Evolutionary conservation across 495 filamentous ascomycete species (phyloP).

Genomic region (Neurospora terricola): DNA sequence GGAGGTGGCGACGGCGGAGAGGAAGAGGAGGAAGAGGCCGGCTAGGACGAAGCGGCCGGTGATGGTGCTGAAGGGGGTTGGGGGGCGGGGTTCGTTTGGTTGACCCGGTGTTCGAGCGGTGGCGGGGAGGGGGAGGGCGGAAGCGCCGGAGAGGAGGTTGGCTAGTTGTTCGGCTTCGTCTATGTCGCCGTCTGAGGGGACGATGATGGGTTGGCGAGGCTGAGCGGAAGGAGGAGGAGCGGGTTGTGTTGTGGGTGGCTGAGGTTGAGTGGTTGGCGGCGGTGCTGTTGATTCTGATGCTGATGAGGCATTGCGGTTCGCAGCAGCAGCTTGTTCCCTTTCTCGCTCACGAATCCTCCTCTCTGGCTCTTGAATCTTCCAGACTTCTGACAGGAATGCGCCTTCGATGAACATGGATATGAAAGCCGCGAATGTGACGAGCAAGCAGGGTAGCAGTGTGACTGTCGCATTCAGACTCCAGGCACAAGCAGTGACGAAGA

Average conservation of each 20-base stretch:
- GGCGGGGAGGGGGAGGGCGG: constrained; percentile 10
- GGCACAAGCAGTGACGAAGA: constrained; percentile 49
- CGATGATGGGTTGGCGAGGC: constrained; percentile 52
- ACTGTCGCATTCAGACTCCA: constrained; percentile 54
- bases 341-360: constrained; percentile 48
- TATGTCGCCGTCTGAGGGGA: constrained; percentile 77
- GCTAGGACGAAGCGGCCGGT: constrained; percentile 70
- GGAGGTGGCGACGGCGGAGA: constrained; percentile 63
- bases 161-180: constrained; percentile 43
- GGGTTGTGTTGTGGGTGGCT: constrained; percentile 20
- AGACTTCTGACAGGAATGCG: constrained; percentile 81
- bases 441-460: constrained; percentile 59
- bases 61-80: constrained; percentile 54
- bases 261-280: constrained; percentile 6
- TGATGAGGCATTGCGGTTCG: constrained; percentile 21
- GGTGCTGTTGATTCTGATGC: constrained; percentile 12
- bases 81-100: constrained; percentile 10
- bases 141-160: constrained; percentile 25
- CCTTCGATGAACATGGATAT: constrained; percentile 55
- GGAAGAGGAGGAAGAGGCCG: constrained; percentile 58
- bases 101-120: not conserved
- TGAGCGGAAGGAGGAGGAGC: constrained; percentile 47
- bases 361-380: constrained; percentile 78
- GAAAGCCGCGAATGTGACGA: constrained; percentile 64
- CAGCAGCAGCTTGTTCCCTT: constrained; percentile 27